These are phyloP conservation scores for Camellia lanceoleosa DNA, from an alignment of 148 eudicot species.

Conservation along the genomic window DNA sequence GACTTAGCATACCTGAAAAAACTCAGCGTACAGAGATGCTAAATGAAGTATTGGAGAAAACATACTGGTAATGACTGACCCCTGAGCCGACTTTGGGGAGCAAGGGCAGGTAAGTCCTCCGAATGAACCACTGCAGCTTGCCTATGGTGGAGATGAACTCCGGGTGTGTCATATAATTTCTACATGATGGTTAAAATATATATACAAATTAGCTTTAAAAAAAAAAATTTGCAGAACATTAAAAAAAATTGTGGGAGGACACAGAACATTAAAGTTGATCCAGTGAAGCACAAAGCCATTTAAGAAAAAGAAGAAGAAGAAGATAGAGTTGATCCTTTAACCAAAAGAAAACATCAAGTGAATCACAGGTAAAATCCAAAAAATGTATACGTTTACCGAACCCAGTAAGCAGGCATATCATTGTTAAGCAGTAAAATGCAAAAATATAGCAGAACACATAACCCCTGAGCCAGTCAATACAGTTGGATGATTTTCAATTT, in stretches of 20 bases:
- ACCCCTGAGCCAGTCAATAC: neutral
- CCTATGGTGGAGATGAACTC: constrained; percentile 98
- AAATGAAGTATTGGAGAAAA: constrained; percentile 11
- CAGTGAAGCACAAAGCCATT: neutral
- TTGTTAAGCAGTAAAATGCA: neutral
- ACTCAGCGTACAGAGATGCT: neutral
- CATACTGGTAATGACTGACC: constrained; percentile 86
- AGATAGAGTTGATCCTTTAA: neutral
- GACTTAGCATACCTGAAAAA: constrained; percentile 2
- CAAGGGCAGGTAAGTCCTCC: constrained; percentile 82
- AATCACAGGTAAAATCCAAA: neutral
- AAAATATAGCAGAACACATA: neutral
- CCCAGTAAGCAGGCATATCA: neutral
- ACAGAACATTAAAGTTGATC: neutral
- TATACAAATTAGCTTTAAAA: neutral
- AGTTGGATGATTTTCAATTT: neutral
- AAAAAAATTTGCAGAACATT: neutral
- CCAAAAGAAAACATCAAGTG: neutral
- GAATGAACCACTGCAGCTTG: constrained; percentile 91
- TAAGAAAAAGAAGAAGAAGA: neutral
- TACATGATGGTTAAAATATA: constrained; percentile 24
- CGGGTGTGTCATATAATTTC: constrained; percentile 95
- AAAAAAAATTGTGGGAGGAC: neutral
- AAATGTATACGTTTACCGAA: neutral
- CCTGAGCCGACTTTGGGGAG: constrained; percentile 86